Evolutionary conservation across 345 rosid species (phyloP).

Genomic region (Durio zibethinus): DNA sequence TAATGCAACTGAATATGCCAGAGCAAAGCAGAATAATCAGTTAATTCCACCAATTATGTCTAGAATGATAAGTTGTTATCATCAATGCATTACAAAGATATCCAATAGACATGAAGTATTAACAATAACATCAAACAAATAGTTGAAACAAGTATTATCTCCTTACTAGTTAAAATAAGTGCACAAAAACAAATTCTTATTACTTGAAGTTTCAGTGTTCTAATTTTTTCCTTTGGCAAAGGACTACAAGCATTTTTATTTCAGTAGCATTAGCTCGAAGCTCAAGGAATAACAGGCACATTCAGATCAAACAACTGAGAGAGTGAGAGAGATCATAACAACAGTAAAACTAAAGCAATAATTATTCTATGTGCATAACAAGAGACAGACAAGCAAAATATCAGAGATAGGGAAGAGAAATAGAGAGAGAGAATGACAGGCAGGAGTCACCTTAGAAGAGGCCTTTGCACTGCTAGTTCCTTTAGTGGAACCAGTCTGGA

Average conservation of each 20-base stretch:
- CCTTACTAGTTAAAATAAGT: neutral
- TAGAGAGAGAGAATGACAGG: neutral
- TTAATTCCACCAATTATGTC: neutral
- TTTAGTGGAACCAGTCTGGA: slow-evolving; percentile 59
- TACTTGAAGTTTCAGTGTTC: neutral
- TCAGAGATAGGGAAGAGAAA: neutral
- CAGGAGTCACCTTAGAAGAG: slow-evolving; percentile 71
- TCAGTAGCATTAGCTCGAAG: neutral
- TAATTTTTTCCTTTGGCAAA: neutral
- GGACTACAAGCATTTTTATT: neutral
- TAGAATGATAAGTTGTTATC: neutral
- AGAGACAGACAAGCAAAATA: neutral
- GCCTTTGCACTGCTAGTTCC: slow-evolving; percentile 68
- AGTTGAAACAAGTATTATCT: neutral
- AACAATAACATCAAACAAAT: neutral
- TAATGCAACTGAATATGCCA: neutral
- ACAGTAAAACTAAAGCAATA: neutral
- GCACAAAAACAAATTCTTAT: neutral
- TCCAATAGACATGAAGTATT: neutral
- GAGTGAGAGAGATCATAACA: neutral
- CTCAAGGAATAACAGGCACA: neutral
- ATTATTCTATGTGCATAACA: neutral
- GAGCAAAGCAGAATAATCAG: neutral
- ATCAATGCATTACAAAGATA: neutral
- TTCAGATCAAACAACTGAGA: neutral